Conservation (phyloP, 1,139 yeast genomes). For the Yamadazyma triangularis region DNA sequence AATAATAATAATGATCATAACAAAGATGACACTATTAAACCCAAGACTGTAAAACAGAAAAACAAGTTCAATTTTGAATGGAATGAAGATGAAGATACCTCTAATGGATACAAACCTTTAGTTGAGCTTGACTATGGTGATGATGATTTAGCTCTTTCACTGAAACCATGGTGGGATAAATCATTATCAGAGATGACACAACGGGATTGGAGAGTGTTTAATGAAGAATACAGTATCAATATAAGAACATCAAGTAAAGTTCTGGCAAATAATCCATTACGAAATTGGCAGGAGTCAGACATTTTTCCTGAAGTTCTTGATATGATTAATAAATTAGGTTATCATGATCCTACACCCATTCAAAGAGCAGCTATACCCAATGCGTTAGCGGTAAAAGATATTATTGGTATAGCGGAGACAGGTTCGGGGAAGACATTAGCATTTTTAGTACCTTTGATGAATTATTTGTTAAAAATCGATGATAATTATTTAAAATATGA, state of each 20-base stretch:
- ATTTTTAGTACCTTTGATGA: constrained; percentile 68
- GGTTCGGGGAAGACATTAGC: constrained; percentile 95
- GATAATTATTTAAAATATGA: constrained; percentile 31
- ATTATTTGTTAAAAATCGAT: constrained; percentile 46
- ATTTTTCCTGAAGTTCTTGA: constrained; percentile 44
- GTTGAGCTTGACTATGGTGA: constrained; percentile 17
- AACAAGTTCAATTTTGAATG: constrained; percentile 65
- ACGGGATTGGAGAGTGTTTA: constrained; percentile 87
- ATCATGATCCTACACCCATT: constrained; percentile 74
- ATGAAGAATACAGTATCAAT: constrained; percentile 70
- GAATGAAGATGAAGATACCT: constrained; percentile 62
- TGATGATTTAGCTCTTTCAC: constrained; percentile 5
- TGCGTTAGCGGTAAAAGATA: constrained; percentile 56
- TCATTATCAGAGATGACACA: constrained; percentile 58
- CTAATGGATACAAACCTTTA: constrained; percentile 40
- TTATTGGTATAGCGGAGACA: constrained; percentile 91
- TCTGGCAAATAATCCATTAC: constrained; percentile 45
- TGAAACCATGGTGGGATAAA: constrained; percentile 70
- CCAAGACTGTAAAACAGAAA: no score
- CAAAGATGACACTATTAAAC: neutral
- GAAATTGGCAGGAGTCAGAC: constrained; percentile 66
- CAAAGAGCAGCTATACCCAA: constrained; percentile 87
- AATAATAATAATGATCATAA: neutral
- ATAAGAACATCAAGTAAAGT: constrained; percentile 47
- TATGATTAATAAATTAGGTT: constrained; percentile 37